Conservation (phyloP, 441 rosid species). For the Adansonia rubrostipa region DNA sequence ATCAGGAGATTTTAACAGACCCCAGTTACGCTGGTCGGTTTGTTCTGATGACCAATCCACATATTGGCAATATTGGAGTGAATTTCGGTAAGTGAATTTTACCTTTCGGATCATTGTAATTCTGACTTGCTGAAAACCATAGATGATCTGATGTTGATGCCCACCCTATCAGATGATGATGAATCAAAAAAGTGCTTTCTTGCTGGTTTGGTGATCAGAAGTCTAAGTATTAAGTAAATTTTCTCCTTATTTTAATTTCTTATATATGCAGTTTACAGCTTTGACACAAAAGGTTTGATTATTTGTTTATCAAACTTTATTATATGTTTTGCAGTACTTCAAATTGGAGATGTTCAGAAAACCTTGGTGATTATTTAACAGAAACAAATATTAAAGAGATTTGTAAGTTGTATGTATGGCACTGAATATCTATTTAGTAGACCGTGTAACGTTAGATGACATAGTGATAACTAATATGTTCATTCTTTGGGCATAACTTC, state of each 20-base stretch:
- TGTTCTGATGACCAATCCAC: constrained; percentile 96
- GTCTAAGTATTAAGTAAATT: constrained; percentile 66
- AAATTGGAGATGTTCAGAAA: constrained; percentile 82
- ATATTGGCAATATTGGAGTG: constrained; percentile 94
- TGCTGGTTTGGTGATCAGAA: constrained; percentile 85
- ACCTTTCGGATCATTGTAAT: background rate
- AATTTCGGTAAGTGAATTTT: constrained; percentile 67
- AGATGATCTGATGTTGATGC: constrained; percentile 14
- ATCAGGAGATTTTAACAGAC: constrained; percentile 95
- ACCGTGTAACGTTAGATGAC: background rate
- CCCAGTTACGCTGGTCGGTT: constrained; percentile 96
- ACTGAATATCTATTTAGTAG: background rate
- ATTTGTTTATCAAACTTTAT: background rate
- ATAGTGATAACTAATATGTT: background rate
- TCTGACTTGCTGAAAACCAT: background rate
- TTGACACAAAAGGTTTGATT: background rate
- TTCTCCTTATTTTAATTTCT: background rate
- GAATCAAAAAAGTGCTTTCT: constrained; percentile 85
- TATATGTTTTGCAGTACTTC: constrained; percentile 63
- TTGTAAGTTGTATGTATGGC: constrained; percentile 45
- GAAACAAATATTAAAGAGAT: constrained; percentile 92
- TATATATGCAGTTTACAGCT: background rate
- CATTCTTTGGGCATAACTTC: constrained; percentile 15
- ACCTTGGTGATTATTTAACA: constrained; percentile 73
- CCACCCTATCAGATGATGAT: constrained; percentile 71